A percentile compares a stretch with the other conserved stretches of the same genome.
phyloP scores from a whole-genome alignment of 2,329 filamentous ascomycete species.

The Apiospora saccharicola region DNA sequence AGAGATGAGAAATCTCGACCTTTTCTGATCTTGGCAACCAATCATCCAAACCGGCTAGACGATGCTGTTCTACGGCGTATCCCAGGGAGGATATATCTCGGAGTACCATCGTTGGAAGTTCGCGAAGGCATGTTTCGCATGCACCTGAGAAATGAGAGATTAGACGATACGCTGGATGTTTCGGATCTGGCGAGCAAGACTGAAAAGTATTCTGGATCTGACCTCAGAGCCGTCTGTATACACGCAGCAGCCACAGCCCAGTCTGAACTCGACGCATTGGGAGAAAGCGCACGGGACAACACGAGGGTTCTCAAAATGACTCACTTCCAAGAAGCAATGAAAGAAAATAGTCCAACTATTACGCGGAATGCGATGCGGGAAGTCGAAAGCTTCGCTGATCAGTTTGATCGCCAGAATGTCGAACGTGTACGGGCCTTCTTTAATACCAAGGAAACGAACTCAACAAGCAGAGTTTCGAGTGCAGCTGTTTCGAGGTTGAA shows the following conservation, averaged over 20 bases:
- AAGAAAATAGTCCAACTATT: background rate
- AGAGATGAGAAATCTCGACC: slow-evolving; percentile 29
- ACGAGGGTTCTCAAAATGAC: no score
- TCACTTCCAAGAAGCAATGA: background rate
- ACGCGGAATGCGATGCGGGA: background rate
- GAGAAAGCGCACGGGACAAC: no score
- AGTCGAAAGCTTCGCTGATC: background rate
- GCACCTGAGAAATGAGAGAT: background rate
- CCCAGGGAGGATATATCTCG: slow-evolving; percentile 8
- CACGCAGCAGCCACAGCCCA: background rate
- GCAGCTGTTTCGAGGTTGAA: no score
- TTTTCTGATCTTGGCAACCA: slow-evolving; percentile 25
- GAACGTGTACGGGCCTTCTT: no score
- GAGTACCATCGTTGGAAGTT: background rate
- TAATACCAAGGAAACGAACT: no score
- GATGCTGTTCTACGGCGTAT: slow-evolving; percentile 28
- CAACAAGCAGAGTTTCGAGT: no score
- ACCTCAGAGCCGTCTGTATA: background rate
- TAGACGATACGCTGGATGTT: no score
- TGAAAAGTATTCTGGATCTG: background rate
- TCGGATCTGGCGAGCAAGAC: no score
- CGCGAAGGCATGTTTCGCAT: background rate
- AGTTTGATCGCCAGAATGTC: slow-evolving; percentile 8
- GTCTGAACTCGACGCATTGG: no score
- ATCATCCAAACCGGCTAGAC: slow-evolving; percentile 27